Evolutionary conservation across 192 early-diverging fungal species (phyloP), one percentile per base, ranked within the genome.

Genomic region (Podila minutissima): DNA sequence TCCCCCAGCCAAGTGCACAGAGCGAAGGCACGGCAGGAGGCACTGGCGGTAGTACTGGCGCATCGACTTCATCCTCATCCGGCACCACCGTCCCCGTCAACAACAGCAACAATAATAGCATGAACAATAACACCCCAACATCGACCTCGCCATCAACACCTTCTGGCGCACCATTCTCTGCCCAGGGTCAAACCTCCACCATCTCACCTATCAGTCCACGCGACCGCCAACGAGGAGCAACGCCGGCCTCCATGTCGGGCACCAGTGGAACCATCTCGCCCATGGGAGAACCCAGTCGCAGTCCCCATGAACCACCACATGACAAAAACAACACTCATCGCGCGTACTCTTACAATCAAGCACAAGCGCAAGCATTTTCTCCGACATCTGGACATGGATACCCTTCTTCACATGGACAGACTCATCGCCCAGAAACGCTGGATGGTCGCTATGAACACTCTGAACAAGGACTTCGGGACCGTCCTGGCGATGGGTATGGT

Each of bases 1-100:
- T 81, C 71, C 77, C 77, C 19, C 77, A 81, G 55, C 66, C 72
- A 22, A 24, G 7, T 55, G 53, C 53, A n/a, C 53, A 55, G 24
- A 10, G n/a, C 53, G 53, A 55, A 24, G 53, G 53, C 53, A 24
- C 53, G 7, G 24, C 53, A 2, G 41, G 41, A 46, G 3, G 41
- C 15, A 46, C 41, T 17, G 15, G 12, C 41, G 12, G 12, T 17
- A 1, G 15, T 15, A 46, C 41, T 46, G 41, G 41, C 15, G 15
- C 15, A 46, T 46, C 2, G 15, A 17, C 15, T 46, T 11, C 41
- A 46, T 46, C 41, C 15, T 46, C 41, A 46, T 46, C 15, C 15
- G 15, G 12, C 8, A 41, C 12, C 12, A 41, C 0, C 12, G 12
- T 3, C 38, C 15, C 12, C 15, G 4, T 11, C 15, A 15, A 46